A percentile compares a stretch with the other conserved stretches of the same genome.
Conservation (phyloP, 129 eudicot species). For the Escallonia herrerae region DNA sequence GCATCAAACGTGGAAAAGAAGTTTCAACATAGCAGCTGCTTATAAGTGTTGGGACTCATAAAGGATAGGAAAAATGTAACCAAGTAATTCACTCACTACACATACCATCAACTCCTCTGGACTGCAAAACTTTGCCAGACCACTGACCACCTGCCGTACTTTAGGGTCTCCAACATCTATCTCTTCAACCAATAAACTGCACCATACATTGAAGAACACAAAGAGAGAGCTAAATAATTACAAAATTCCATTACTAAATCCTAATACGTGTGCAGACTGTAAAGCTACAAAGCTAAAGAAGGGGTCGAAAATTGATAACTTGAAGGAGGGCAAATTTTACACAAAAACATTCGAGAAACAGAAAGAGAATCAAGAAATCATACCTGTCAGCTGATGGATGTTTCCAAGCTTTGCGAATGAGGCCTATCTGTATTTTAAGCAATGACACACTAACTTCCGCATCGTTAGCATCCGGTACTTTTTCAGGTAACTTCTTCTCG, state of each 20-base stretch:
- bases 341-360: not conserved
- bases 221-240: not conserved
- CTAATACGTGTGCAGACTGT: not conserved
- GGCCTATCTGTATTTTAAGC: conserved; percentile 84
- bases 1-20: not conserved
- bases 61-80: not conserved
- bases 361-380: not conserved
- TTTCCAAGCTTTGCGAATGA: conserved; percentile 86
- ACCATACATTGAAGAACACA: conserved; percentile 10
- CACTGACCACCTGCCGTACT: conserved; percentile 95
- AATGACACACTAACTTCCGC: conserved; percentile 70
- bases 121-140: conserved; percentile 81
- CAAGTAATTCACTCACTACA: not conserved
- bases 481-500: conserved; percentile 64
- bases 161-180: conserved; percentile 90
- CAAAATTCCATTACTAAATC: not conserved
- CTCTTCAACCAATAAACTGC: conserved; percentile 96
- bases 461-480: conserved; percentile 63
- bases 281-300: no score
- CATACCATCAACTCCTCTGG: conserved; percentile 87
- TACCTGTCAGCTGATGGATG: conserved; percentile 99
- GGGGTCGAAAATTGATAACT: no score
- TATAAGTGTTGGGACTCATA: not conserved
- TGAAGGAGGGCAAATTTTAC: no score
- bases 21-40: conserved; percentile 8